These are phyloP conservation scores for Caryopteris hybrid DNA, from an alignment of 305 asterid genomes.

Conservation along the genomic window DNA sequence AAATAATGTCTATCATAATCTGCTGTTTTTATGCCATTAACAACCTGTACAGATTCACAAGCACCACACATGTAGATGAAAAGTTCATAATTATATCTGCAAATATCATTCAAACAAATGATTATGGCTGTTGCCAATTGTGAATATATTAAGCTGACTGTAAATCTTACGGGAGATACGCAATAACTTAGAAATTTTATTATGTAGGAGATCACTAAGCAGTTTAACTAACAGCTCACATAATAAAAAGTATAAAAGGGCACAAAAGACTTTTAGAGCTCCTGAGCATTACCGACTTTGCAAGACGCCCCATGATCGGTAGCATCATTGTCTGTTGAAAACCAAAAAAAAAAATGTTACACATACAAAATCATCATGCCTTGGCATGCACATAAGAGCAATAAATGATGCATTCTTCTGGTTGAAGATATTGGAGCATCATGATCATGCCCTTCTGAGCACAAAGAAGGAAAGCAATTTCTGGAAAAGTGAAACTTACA, in stretches of 20 bases:
- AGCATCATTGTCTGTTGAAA: constrained; percentile 81
- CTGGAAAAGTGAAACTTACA: constrained; percentile 44
- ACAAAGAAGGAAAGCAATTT: constrained; percentile 1
- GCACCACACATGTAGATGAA: constrained; percentile 5
- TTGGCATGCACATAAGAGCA: neutral
- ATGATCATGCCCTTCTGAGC: neutral
- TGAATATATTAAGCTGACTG: neutral
- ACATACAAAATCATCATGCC: constrained; percentile 9
- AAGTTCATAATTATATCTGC: too few relatives aligned
- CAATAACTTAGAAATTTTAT: constrained; percentile 8
- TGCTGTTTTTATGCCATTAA: neutral
- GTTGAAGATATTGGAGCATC: constrained; percentile 18
- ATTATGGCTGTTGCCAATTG: neutral
- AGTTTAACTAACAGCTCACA: neutral
- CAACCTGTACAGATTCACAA: neutral
- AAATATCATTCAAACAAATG: neutral
- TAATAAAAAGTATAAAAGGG: neutral
- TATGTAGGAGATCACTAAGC: neutral
- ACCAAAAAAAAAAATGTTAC: constrained; percentile 19
- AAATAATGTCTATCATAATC: neutral
- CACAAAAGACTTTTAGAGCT: constrained; percentile 22
- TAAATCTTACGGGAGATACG: too few relatives aligned
- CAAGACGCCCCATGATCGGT: constrained; percentile 89
- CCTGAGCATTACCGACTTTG: constrained; percentile 69
- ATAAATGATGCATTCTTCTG: neutral